These are phyloP conservation scores for Aspergillus sp. DNA, from an alignment of 2,329 filamentous ascomycete genomes.

Conservation along the genomic window DNA sequence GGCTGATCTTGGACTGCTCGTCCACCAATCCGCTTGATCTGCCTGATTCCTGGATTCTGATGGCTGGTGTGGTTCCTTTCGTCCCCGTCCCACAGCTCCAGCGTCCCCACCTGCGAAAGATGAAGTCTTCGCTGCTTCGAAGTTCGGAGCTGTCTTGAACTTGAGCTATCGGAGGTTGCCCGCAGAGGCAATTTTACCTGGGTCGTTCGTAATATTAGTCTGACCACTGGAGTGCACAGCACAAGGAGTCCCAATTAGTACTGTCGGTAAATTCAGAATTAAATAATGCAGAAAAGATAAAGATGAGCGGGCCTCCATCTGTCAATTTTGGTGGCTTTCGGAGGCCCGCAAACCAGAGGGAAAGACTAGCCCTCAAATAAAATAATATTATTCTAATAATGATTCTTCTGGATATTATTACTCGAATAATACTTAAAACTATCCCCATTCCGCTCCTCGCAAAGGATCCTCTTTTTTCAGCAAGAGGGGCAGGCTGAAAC, in stretches of 20 bases:
- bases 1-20: neutral
- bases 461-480: neutral
- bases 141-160: neutral
- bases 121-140: neutral
- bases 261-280: neutral
- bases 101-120: neutral
- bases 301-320: conserved; percentile 18
- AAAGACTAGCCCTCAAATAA: neutral
- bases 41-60: neutral
- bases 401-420: no score
- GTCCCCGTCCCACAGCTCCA: neutral
- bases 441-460: neutral
- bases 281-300: conserved; percentile 9
- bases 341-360: conserved; percentile 13
- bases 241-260: no score
- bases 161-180: neutral
- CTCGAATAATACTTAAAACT: no score
- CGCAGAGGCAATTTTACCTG: neutral
- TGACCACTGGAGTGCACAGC: no score
- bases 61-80: neutral
- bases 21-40: conserved; percentile 1
- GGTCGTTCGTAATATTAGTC: neutral
- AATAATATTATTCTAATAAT: neutral
- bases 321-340: conserved; percentile 27
- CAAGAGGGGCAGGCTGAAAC: neutral